Evolutionary conservation across 306 rosid species (phyloP).

Genomic region (barrel medic (Medicago truncatula)): DNA sequence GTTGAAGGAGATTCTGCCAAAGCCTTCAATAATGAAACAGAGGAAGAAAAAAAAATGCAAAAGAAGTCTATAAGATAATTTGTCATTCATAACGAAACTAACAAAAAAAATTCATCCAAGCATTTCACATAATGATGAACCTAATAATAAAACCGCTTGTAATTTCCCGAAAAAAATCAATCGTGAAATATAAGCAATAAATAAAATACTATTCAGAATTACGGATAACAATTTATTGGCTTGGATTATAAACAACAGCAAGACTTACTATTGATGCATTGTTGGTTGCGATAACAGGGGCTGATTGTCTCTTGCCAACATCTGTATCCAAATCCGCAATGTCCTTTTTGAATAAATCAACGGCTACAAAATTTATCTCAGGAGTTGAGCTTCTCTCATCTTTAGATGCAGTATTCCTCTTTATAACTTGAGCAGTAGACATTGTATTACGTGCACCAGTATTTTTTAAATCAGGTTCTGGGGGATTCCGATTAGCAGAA

Average conservation of each 20-base stretch:
- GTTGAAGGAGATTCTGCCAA: slow-evolving; percentile 63
- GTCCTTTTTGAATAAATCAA: slow-evolving; percentile 52
- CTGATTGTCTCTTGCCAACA: slow-evolving; percentile 46
- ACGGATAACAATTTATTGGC: slow-evolving; percentile 6
- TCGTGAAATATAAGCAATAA: slow-evolving; percentile 26
- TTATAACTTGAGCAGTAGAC: slow-evolving; percentile 49
- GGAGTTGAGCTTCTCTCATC: slow-evolving; percentile 46
- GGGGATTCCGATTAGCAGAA: slow-evolving; percentile 45
- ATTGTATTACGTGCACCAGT: slow-evolving; percentile 40
- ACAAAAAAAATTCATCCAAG: slow-evolving; percentile 33
- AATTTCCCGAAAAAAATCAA: slow-evolving; percentile 34
- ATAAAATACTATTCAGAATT: slow-evolving; percentile 18
- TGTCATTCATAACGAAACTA: slow-evolving; percentile 31
- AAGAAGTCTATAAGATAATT: slow-evolving; percentile 14
- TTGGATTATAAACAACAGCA: slow-evolving; percentile 41
- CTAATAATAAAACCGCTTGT: slow-evolving; percentile 19
- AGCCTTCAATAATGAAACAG: slow-evolving; percentile 57
- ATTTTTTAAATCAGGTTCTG: slow-evolving; percentile 45
- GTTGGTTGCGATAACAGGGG: slow-evolving; percentile 55
- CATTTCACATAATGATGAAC: slow-evolving; percentile 37
- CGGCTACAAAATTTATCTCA: slow-evolving; percentile 50
- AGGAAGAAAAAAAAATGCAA: not conserved
- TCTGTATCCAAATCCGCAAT: slow-evolving; percentile 44
- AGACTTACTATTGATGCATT: slow-evolving; percentile 54
- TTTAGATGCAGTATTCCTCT: slow-evolving; percentile 50